Base-by-base conservation (phyloP, 2,329 filamentous ascomycete genomes). In the Ophiostoma perfectum region DNA sequence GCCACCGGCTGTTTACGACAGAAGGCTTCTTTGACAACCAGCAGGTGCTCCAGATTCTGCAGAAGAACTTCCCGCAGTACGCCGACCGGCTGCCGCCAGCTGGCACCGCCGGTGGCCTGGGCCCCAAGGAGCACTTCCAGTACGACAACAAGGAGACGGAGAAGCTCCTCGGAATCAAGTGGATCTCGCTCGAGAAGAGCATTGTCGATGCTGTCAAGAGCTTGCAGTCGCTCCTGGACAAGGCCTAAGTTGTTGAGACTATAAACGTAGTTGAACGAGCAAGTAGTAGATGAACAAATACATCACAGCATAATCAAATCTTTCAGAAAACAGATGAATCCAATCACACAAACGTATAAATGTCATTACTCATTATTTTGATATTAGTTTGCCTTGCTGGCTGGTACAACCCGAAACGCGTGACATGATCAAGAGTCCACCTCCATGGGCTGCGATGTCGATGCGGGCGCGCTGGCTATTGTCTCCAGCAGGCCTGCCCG, bases 161-260 rank as follows among this genome's bases (percentile, higher is more conserved):
- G 39, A 81, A 86, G 73, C 72, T 88, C 64, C 76, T 92, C 69
- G 87, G 86, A 0, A 81, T 90, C 65, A 78, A 89, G 70, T 91
- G 85, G 81, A 86, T 80, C 71, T 76, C 78, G 4, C 73, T 91
- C 45, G 88, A 91, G 76, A 81, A 88, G 77, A 83, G 80, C 41
- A 80, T 89, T 41, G 79, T 83, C 5, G 89, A 92, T 74, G 83
- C 87, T 6, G 82, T 90, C 18, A 85, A 85, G 77, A 88, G 84
- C 44, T 76, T 92, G 73, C 82, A 89, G 76, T 38, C 55, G 45
- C 41, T 66, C 1, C 44, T 72, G 27, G 44, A 65, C 12, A n/a
- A 49, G 64, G 63, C 27, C 6, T 60, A 55, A 27, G 27, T 2
- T 27, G 27, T 27, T 27, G 27, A 27, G 27, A 27, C 27, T 27